Evolutionary conservation across 768 basidiomycete species (phyloP).

Genomic region (Phanerochaete sordida): DNA sequence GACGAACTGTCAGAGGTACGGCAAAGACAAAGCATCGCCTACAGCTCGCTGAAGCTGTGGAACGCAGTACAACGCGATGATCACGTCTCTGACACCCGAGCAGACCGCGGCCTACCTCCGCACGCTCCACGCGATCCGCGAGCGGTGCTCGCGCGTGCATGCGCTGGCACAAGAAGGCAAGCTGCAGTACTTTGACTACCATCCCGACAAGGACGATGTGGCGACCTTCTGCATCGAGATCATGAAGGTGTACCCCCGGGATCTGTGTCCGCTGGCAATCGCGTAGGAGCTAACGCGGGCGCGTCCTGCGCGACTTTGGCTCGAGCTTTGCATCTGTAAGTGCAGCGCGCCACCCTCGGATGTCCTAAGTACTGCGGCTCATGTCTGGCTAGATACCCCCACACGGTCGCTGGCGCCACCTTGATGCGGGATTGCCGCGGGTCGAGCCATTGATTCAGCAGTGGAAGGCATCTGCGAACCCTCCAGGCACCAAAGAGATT

Average conservation of each 20-base stretch:
- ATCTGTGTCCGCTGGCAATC: neutral
- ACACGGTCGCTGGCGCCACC: constrained; percentile 88
- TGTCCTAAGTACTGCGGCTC: neutral
- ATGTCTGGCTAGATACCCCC: constrained; percentile 61
- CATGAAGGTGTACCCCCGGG: constrained; percentile 54
- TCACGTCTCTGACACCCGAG: constrained; percentile 12
- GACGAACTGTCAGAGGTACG: too few species aligned
- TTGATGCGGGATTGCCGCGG: constrained; percentile 66
- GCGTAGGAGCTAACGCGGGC: neutral
- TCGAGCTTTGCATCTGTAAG: constrained; percentile 60
- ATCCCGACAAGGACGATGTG: constrained; percentile 74
- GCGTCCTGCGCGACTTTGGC: constrained; percentile 72
- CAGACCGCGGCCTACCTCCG: constrained; percentile 68
- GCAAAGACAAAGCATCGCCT: too few species aligned
- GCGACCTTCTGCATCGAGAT: constrained; percentile 72
- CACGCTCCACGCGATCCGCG: constrained; percentile 86
- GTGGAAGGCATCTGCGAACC: constrained; percentile 45
- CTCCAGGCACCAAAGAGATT: constrained; percentile 52
- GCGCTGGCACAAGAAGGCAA: constrained; percentile 70
- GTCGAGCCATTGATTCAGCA: constrained; percentile 56
- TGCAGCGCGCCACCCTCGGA: neutral
- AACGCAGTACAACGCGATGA: neutral
- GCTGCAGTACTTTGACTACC: constrained; percentile 83
- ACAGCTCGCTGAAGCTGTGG: too few species aligned
- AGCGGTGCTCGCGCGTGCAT: constrained; percentile 77